These are phyloP conservation scores for Aspergillus floridensis DNA, from an alignment of 2,329 filamentous ascomycete genomes.

Conservation along the genomic window DNA sequence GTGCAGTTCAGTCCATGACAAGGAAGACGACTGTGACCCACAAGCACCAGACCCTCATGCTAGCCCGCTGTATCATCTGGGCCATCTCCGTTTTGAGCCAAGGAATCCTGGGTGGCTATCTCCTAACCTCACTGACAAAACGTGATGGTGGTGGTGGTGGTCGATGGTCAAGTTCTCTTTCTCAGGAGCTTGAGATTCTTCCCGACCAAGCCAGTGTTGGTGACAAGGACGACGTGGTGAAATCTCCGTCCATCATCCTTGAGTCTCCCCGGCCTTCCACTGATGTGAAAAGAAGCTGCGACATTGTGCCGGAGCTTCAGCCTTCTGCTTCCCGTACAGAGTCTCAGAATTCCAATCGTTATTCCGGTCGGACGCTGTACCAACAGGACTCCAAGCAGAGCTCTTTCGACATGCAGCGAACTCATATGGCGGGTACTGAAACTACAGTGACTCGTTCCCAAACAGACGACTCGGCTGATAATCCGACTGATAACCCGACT, in stretches of 20 bases:
- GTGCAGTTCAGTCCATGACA: slow-evolving; percentile 15
- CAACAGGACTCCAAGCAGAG: slow-evolving; percentile 22
- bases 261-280: slow-evolving; percentile 15
- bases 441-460: slow-evolving; percentile 7
- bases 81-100: slow-evolving; percentile 32
- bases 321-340: slow-evolving; percentile 26
- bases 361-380: slow-evolving; percentile 31
- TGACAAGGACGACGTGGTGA: slow-evolving; percentile 4
- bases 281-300: slow-evolving; percentile 15
- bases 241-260: slow-evolving; percentile 10
- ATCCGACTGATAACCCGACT: slow-evolving; percentile 7
- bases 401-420: slow-evolving; percentile 25
- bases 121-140: slow-evolving; percentile 21
- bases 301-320: slow-evolving; percentile 12
- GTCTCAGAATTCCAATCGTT: slow-evolving; percentile 29
- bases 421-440: slow-evolving; percentile 13
- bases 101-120: slow-evolving; percentile 29
- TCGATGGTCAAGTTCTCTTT: slow-evolving; percentile 24
- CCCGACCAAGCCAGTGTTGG: slow-evolving; percentile 12
- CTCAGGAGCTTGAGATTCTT: slow-evolving; percentile 25
- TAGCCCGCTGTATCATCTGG: slow-evolving; percentile 39
- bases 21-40: not conserved
- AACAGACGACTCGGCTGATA: not conserved
- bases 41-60: slow-evolving; percentile 22
- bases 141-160: slow-evolving; percentile 6